Evolutionary conservation across 768 basidiomycete genomes (phyloP).

Genomic region (Agaricus blazei): DNA sequence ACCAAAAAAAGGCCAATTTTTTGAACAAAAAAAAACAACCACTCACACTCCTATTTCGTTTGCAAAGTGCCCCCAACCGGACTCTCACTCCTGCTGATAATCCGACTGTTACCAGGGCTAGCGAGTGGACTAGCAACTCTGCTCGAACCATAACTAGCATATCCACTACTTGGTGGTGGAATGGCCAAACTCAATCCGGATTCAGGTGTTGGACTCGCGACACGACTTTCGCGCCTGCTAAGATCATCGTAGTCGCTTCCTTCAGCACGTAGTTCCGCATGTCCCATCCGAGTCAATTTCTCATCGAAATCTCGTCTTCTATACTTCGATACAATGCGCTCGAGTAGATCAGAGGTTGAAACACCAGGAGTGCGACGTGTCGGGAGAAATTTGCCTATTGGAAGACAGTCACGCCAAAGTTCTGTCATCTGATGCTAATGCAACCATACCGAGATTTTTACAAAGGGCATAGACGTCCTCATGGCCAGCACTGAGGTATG

Average conservation of each 20-base stretch:
- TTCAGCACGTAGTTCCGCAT: slow-evolving; percentile 62
- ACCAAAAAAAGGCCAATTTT: background rate
- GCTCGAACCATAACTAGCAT: background rate
- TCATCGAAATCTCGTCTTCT: slow-evolving; percentile 80
- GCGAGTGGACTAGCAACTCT: slow-evolving; percentile 5
- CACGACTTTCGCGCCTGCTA: slow-evolving; percentile 21
- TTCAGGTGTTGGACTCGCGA: slow-evolving; percentile 3
- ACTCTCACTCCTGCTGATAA: slow-evolving; percentile 3
- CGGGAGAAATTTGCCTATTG: slow-evolving; percentile 86
- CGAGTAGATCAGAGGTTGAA: slow-evolving; percentile 89
- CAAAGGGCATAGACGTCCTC: slow-evolving; percentile 83
- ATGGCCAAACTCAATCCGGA: background rate
- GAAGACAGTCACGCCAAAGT: background rate
- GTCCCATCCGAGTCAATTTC: slow-evolving; percentile 88
- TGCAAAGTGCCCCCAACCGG: background rate
- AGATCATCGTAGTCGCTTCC: slow-evolving; percentile 48
- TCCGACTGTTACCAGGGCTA: background rate
- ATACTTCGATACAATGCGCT: slow-evolving; percentile 88
- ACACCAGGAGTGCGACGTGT: slow-evolving; percentile 93
- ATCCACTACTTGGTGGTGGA: background rate
- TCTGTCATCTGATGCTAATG: background rate
- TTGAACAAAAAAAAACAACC: background rate
- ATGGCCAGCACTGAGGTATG: slow-evolving; percentile 73
- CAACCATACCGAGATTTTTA: slow-evolving; percentile 67
- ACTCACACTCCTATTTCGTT: background rate